A percentile compares a stretch with the other conserved stretches of the same genome.
Evolutionary conservation across 768 basidiomycete species (phyloP).

Genomic region (Rossbeevera mucosa): DNA sequence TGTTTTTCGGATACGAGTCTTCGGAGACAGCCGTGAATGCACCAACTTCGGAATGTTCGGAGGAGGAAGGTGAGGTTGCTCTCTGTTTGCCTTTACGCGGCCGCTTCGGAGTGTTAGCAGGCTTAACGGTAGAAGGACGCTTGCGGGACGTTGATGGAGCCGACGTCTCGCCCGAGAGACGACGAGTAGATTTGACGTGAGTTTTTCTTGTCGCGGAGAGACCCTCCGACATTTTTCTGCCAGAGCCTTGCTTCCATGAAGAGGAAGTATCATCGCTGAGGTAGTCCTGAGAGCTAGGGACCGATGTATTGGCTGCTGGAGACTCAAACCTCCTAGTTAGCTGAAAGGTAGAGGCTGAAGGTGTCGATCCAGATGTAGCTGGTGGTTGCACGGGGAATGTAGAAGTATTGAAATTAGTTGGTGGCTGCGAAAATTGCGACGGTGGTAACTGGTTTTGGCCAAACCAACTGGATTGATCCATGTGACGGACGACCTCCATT

Average conservation of each 20-base stretch:
- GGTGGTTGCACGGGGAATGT: constrained; percentile 5
- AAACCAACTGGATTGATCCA: constrained; percentile 20
- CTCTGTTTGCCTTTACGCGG: constrained; percentile 29
- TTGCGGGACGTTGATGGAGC: constrained; percentile 21
- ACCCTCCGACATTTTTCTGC: constrained; percentile 7
- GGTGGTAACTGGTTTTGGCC: constrained; percentile 15
- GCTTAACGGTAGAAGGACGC: constrained; percentile 15
- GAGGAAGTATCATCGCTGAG: neutral
- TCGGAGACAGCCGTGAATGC: constrained; percentile 9
- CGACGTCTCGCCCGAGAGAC: constrained; percentile 3
- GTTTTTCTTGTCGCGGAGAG: constrained; percentile 4
- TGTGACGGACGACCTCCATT: constrained; percentile 30
- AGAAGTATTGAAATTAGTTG: constrained; percentile 1
- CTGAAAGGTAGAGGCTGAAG: constrained; percentile 5
- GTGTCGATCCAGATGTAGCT: neutral
- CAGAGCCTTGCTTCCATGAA: constrained; percentile 4
- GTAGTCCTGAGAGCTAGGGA: constrained; percentile 3
- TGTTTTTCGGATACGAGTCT: constrained; percentile 6
- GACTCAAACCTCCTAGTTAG: neutral
- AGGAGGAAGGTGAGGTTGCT: constrained; percentile 16
- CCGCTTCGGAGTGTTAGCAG: constrained; percentile 15
- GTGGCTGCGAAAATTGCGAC: constrained; percentile 19
- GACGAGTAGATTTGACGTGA: constrained; percentile 4
- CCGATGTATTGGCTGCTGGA: neutral
- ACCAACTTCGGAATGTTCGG: constrained; percentile 16